Evolutionary conservation across 768 basidiomycete species (phyloP), one percentile per base, ranked within the genome.

Genomic region (Leccinum pellstonianum): DNA sequence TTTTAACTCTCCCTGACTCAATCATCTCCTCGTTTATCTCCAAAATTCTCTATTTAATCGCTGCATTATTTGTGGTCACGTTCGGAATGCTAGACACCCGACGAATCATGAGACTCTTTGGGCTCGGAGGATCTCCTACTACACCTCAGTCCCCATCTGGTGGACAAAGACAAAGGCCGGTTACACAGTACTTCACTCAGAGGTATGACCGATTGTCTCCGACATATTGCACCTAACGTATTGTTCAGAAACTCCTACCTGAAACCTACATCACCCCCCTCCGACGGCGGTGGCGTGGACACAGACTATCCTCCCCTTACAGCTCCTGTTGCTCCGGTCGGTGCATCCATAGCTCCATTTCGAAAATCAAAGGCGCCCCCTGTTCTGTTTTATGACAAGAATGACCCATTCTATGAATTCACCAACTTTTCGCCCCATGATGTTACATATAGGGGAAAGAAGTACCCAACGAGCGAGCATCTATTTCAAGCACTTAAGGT

Each of bases 401-500:
- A 81, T 12, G 76, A 81, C 48, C 85, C 86, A 11, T 78, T 87
- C 67, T 87, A 88, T 61, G 87, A 85, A 7, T 88, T 89, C 66
- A 88, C 87, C 46, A 88, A 88, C 70, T 89, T 89, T 70, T 89
- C 89, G 10, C 70, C 83, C 1, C 87, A 90, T 69, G 77, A 83
- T 48, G 82, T 91, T 10, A 64, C 76, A 10, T 86, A 87, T 68
- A 79, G 83, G 33, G 83, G 83, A 43, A 86, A 84, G 67, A 77
- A 73, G 56, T 91, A 90, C 67, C 86, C 88, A 1, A 91, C 88
- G 1, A 86, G 86, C 67, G 89, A 90, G 68, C 89, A 90, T 70
- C 79, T 90, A 11, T 90, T 88, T 66, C 88, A 90, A 64, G 85
- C 88, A 3, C 81, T 89, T 75, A 90, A 88, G 70, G 86, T 85